A percentile compares a stretch with the other conserved stretches of the same genome.
Conservation (phyloP, 371 early-diverging fungal species). For the Syncephalastrum sp. region DNA sequence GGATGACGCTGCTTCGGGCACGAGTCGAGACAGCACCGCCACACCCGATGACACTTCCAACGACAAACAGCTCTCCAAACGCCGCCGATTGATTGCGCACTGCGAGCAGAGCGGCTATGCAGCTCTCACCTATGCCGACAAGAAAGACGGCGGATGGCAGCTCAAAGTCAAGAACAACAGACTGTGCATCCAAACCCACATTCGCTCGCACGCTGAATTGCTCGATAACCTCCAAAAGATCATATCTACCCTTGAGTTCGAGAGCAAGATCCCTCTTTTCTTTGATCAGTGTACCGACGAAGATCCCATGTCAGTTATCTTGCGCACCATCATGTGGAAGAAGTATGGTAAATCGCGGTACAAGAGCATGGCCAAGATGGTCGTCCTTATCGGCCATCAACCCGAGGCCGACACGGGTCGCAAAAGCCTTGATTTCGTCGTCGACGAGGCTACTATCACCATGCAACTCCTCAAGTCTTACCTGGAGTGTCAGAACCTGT, state of each 20-base stretch:
- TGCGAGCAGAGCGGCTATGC: slow-evolving; percentile 7
- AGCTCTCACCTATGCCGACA: background rate
- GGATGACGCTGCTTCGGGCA: too few species aligned
- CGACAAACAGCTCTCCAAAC: too few species aligned
- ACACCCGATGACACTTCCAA: background rate
- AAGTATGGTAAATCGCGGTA: slow-evolving; percentile 32
- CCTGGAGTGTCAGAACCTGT: slow-evolving; percentile 24
- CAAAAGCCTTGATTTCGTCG: background rate
- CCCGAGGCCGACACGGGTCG: background rate
- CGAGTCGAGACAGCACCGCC: too few species aligned
- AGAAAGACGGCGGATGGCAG: slow-evolving; percentile 16
- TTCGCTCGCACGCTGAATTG: slow-evolving; percentile 29
- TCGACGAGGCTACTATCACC: slow-evolving; percentile 10
- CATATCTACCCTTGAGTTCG: slow-evolving; percentile 17
- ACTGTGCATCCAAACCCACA: slow-evolving; percentile 30
- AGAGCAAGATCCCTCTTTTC: slow-evolving; percentile 14
- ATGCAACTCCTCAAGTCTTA: slow-evolving; percentile 26
- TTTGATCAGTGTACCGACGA: slow-evolving; percentile 2
- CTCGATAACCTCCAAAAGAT: slow-evolving; percentile 22
- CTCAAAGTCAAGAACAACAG: slow-evolving; percentile 31
- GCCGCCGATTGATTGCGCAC: slow-evolving; percentile 4
- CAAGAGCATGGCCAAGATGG: slow-evolving; percentile 19
- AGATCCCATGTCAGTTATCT: slow-evolving; percentile 7
- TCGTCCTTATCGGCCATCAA: slow-evolving; percentile 8
- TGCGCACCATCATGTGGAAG: slow-evolving; percentile 27